phyloP scores from a whole-genome alignment of 2,329 filamentous ascomycete genomes.

The Aspergillus unguis region DNA sequence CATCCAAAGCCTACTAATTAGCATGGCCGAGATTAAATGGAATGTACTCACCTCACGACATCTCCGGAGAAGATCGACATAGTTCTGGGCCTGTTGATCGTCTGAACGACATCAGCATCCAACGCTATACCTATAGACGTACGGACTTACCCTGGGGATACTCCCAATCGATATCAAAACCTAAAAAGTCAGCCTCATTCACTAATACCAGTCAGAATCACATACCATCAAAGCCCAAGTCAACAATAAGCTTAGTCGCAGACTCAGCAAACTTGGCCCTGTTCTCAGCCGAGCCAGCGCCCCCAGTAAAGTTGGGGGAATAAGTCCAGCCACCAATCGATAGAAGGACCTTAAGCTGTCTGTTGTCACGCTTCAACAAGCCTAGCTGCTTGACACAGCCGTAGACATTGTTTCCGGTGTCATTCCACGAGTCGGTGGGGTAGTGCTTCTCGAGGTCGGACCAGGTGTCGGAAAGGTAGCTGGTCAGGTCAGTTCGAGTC shows the following conservation, averaged over 20 bases:
- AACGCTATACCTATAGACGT: neutral
- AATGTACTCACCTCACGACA: conserved; percentile 36
- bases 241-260: conserved; percentile 71
- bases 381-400: conserved; percentile 75
- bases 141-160: conserved; percentile 38
- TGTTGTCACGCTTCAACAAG: conserved; percentile 69
- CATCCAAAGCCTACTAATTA: conserved; percentile 33
- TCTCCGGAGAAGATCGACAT: conserved; percentile 43
- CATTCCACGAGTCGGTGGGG: conserved; percentile 63
- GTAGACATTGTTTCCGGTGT: conserved; percentile 68
- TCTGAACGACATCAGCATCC: conserved; percentile 27
- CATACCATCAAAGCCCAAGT: conserved; percentile 66
- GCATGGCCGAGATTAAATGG: neutral
- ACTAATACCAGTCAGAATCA: neutral
- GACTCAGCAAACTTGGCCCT: conserved; percentile 65
- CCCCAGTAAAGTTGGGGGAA: conserved; percentile 70
- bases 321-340: conserved; percentile 81
- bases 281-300: conserved; percentile 61
- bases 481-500: conserved; percentile 18
- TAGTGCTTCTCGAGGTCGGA: conserved; percentile 69
- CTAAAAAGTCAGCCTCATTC: conserved; percentile 16
- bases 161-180: conserved; percentile 49
- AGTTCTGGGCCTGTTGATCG: conserved; percentile 42
- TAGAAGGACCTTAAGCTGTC: conserved; percentile 73
- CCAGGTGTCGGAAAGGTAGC: conserved; percentile 62